Evolutionary conservation across 441 rosid species (phyloP).

Genomic region (Omphalea diandra): DNA sequence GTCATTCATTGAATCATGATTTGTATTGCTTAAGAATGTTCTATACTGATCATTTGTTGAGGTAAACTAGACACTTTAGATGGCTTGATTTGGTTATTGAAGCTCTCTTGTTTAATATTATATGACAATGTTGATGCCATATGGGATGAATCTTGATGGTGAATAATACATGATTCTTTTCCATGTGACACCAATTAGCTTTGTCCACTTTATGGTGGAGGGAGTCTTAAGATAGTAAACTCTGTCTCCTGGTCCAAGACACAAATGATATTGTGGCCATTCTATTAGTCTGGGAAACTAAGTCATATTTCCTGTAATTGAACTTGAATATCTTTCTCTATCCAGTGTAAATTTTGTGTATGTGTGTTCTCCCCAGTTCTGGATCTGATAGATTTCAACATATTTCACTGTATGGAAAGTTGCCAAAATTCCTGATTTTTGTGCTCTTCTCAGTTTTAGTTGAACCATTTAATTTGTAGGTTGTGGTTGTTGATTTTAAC

Average conservation of each 20-base stretch:
- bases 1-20: slow-evolving; percentile 63
- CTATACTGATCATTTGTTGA: slow-evolving; percentile 59
- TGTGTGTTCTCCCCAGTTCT: too few relatives aligned
- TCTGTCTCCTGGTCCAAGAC: background rate
- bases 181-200: background rate
- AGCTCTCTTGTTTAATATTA: background rate
- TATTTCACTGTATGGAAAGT: too few relatives aligned
- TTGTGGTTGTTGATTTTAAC: too few relatives aligned
- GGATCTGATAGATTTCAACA: too few relatives aligned
- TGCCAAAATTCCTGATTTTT: too few relatives aligned
- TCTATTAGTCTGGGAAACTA: background rate
- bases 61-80: slow-evolving; percentile 35
- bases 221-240: background rate
- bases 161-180: background rate
- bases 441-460: too few relatives aligned
- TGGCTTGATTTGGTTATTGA: background rate
- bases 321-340: background rate
- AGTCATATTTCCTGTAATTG: background rate
- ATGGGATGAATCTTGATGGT: background rate
- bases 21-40: slow-evolving; percentile 55
- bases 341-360: too few relatives aligned
- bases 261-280: background rate
- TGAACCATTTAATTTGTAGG: too few relatives aligned
- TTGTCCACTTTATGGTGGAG: slow-evolving; percentile 11
- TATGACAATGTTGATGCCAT: background rate